Conservation (phyloP, 345 rosid genomes). For the Eucalyptus paniculata region DNA sequence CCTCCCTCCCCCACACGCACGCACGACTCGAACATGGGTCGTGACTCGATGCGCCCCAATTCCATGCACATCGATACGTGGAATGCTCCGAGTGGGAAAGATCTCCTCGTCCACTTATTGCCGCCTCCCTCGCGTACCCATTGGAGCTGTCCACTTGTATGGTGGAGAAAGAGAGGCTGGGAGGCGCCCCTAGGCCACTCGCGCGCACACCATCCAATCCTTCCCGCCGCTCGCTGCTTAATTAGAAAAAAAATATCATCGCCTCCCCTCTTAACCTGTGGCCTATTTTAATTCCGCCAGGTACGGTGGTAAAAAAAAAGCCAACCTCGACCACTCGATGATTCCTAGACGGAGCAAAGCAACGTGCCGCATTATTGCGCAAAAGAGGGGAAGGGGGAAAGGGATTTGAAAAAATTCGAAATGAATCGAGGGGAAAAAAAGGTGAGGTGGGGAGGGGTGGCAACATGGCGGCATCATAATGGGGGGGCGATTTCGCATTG, state of each 20-base stretch:
- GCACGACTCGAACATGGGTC: background rate
- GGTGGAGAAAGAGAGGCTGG: background rate
- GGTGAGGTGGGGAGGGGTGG: background rate
- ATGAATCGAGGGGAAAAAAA: background rate
- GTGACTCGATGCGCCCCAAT: background rate
- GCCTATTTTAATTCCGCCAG: background rate
- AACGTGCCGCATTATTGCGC: background rate
- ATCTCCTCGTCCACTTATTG: background rate
- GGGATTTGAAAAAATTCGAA: background rate
- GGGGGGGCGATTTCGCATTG: background rate
- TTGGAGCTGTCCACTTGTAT: background rate
- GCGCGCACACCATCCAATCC: background rate
- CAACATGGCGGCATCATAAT: background rate
- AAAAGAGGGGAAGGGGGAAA: background rate
- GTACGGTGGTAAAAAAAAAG: background rate
- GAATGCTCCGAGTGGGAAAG: slow-evolving; percentile 4
- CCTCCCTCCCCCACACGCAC: background rate
- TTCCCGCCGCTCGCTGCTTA: background rate
- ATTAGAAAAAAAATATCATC: background rate
- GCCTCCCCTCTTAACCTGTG: background rate
- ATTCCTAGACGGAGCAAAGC: background rate
- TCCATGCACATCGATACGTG: background rate
- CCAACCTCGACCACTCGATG: background rate
- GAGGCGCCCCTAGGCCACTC: background rate
- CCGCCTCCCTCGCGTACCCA: background rate